A percentile compares a stretch with the other conserved stretches of the same genome.
Conservation (phyloP, 345 rosid genomes). For the Populus davidiana region DNA sequence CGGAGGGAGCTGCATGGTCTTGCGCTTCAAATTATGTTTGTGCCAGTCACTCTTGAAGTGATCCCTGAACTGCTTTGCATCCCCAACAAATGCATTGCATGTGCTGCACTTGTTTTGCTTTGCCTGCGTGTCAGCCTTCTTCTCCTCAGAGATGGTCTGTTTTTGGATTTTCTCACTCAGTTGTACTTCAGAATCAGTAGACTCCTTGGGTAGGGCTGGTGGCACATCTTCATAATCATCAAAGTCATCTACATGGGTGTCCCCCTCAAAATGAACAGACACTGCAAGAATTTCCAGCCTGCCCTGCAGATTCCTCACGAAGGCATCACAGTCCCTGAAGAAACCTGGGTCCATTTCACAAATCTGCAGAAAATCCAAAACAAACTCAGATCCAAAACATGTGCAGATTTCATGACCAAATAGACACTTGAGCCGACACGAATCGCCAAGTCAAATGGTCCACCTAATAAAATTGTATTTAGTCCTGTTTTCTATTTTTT, state of each 20-base stretch:
- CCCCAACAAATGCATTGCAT: slow-evolving; percentile 72
- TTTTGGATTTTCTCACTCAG: slow-evolving; percentile 47
- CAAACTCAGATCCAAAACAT: neutral
- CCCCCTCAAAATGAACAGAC: slow-evolving; percentile 89
- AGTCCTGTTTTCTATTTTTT: too few species aligned
- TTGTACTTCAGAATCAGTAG: slow-evolving; percentile 34
- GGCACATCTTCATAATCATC: slow-evolving; percentile 63
- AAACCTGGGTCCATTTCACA: slow-evolving; percentile 84
- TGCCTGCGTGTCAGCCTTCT: slow-evolving; percentile 38
- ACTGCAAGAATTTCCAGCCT: slow-evolving; percentile 84
- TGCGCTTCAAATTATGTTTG: slow-evolving; percentile 88
- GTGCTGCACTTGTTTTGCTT: slow-evolving; percentile 83
- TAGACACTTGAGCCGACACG: neutral
- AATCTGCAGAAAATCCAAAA: slow-evolving; percentile 40
- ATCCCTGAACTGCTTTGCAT: slow-evolving; percentile 75
- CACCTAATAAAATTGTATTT: neutral
- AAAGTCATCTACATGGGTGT: slow-evolving; percentile 68
- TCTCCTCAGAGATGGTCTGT: slow-evolving; percentile 47
- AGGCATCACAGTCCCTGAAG: slow-evolving; percentile 72
- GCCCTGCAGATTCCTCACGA: slow-evolving; percentile 78
- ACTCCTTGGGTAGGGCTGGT: slow-evolving; percentile 33
- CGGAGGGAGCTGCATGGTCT: slow-evolving; percentile 80
- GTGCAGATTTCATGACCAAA: neutral
- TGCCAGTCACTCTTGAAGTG: slow-evolving; percentile 98
- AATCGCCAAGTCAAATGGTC: neutral